Conservation (phyloP, 192 early-diverging fungal species). For the Entophlyctis helioformis region DNA sequence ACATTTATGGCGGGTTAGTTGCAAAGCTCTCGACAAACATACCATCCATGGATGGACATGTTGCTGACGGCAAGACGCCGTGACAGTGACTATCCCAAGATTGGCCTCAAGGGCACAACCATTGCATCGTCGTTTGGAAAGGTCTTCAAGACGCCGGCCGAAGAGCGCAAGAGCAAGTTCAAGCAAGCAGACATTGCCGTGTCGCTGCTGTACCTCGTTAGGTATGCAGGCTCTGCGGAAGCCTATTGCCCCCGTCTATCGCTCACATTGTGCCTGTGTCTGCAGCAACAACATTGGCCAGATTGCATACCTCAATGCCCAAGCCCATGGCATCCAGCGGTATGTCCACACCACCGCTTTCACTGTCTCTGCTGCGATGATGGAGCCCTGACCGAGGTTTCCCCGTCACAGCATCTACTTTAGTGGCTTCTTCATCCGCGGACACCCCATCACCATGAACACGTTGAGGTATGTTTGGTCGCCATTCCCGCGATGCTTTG, state of each 20-base stretch:
- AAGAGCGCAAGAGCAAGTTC: constrained; percentile 46
- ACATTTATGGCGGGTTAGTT: constrained; percentile 62
- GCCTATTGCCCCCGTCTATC: background rate
- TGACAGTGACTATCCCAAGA: constrained; percentile 66
- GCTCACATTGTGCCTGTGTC: background rate
- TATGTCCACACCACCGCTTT: background rate
- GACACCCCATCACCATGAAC: constrained; percentile 95
- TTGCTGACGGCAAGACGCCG: too few species aligned
- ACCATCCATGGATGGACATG: too few species aligned
- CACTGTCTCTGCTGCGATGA: background rate
- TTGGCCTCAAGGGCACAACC: constrained; percentile 85
- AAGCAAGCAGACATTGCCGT: constrained; percentile 72
- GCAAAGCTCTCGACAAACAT: too few species aligned
- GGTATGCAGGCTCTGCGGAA: constrained; percentile 23
- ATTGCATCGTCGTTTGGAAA: constrained; percentile 95
- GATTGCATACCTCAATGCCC: constrained; percentile 94
- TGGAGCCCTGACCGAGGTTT: background rate
- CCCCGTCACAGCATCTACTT: constrained; percentile 74
- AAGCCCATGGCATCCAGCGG: constrained; percentile 69
- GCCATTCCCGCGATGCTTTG: background rate
- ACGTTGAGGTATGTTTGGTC: constrained; percentile 51
- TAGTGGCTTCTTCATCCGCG: constrained; percentile 94
- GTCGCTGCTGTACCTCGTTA: constrained; percentile 88
- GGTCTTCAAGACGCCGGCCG: constrained; percentile 79
- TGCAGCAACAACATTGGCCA: constrained; percentile 95